A percentile compares a stretch with the other conserved stretches of the same genome.
Conservation (phyloP, 805 yeast genomes). For the Dipodascus albidus region DNA sequence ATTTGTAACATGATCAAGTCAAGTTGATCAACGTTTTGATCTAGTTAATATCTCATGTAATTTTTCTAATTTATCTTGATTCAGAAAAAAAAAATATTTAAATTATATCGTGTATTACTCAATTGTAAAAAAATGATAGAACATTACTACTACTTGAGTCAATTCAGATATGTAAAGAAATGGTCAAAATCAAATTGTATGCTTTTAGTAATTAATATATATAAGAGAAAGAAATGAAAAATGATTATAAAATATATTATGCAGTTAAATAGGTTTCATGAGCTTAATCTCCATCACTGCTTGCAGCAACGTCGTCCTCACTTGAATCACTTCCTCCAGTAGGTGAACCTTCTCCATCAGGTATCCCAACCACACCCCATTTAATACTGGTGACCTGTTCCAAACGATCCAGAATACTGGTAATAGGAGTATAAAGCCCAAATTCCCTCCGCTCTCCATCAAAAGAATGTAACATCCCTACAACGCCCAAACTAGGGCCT, state of each 20-base stretch:
- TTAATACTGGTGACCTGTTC: conserved; percentile 67
- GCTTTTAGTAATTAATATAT: too few relatives aligned
- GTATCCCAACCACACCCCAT: conserved; percentile 77
- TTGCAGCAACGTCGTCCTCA: conserved; percentile 3
- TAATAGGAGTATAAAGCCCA: conserved; percentile 82
- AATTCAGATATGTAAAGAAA: too few relatives aligned
- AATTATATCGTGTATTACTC: too few relatives aligned
- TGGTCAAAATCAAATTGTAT: too few relatives aligned
- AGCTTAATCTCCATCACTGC: background rate
- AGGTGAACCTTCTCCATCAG: conserved; percentile 17
- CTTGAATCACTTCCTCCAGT: conserved; percentile 23
- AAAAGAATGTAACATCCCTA: conserved; percentile 90
- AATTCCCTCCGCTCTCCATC: conserved; percentile 88
- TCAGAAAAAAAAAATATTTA: too few relatives aligned
- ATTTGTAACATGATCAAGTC: too few relatives aligned
- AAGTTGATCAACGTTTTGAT: too few relatives aligned
- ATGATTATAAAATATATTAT: background rate
- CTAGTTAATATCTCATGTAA: too few relatives aligned
- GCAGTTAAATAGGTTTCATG: background rate
- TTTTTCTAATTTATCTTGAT: too few relatives aligned
- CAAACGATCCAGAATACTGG: conserved; percentile 58
- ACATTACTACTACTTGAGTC: too few relatives aligned
- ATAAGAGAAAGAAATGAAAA: too few relatives aligned
- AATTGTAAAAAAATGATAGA: too few relatives aligned
- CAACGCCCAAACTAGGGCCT: conserved; percentile 60